Evolutionary conservation across 257 asterid species (phyloP).

Genomic region (Forsythia suspensa): DNA sequence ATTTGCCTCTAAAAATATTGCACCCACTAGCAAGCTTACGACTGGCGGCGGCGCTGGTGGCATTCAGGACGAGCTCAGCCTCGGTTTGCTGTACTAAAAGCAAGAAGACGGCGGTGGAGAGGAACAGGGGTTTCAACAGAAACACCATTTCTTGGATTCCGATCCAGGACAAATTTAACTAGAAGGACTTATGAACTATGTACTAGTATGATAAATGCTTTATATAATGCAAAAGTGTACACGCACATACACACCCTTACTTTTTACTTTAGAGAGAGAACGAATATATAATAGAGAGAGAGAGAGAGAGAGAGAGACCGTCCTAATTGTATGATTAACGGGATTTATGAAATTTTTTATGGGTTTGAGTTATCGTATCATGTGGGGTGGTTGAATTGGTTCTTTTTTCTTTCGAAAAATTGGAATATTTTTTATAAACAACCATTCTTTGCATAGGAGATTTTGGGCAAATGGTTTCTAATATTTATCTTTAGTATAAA

Average conservation of each 20-base stretch:
- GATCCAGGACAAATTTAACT: conserved; percentile 3
- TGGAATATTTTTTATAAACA: neutral
- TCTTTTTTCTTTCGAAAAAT: neutral
- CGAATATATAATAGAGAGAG: neutral
- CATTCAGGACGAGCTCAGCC: conserved; percentile 33
- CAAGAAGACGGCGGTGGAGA: conserved; percentile 31
- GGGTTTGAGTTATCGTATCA: conserved; percentile 16
- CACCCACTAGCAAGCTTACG: conserved; percentile 45
- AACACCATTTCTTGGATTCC: conserved; percentile 37
- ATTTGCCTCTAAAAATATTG: conserved; percentile 68
- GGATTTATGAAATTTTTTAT: conserved; percentile 29
- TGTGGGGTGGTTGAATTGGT: conserved; percentile 34
- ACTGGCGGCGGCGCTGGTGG: conserved; percentile 28
- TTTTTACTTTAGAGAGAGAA: conserved; percentile 7
- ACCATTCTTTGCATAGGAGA: too few species aligned
- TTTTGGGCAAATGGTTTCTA: too few species aligned
- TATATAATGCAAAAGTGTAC: neutral
- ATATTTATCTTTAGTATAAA: too few species aligned
- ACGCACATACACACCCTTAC: neutral
- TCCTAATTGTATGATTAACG: conserved; percentile 1
- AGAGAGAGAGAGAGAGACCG: too few species aligned
- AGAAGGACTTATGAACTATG: conserved; percentile 7
- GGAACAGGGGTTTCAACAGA: conserved; percentile 35
- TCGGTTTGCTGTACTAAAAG: conserved; percentile 20
- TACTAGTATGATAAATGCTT: conserved; percentile 1